These are phyloP conservation scores for Pythium angustatum DNA, from an alignment of 352 stramenopile genomes.

Conservation along the genomic window DNA sequence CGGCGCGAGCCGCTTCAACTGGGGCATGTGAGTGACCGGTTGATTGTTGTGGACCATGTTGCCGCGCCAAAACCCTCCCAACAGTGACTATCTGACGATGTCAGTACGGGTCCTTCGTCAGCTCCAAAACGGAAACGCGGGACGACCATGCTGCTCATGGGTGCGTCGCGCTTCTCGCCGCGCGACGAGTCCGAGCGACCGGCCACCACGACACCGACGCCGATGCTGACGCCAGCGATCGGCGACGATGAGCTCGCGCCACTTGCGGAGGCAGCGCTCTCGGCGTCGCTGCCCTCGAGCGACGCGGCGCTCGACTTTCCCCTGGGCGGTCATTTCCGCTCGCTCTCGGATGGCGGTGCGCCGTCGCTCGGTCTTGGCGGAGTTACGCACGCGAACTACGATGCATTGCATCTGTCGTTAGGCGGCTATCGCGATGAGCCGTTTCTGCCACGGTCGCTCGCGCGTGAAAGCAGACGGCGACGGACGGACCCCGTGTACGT, in stretches of 20 bases:
- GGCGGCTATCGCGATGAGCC: conserved; percentile 12
- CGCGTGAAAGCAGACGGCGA: conserved; percentile 8
- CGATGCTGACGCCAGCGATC: conserved; percentile 2
- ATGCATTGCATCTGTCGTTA: conserved; percentile 13
- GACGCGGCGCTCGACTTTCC: conserved; percentile 7
- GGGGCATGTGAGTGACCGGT: too few relatives aligned
- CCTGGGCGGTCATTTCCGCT: conserved; percentile 9
- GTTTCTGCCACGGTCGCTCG: conserved; percentile 5
- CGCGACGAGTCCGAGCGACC: conserved; percentile 17
- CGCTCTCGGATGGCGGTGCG: conserved; percentile 19
- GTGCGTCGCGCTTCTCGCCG: conserved; percentile 8
- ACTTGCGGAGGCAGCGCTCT: conserved; percentile 5
- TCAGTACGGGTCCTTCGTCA: too few relatives aligned
- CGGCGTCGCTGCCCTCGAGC: background rate
- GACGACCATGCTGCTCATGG: conserved; percentile 9
- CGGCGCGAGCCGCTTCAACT: conserved; percentile 35
- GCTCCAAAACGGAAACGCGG: conserved; percentile 1
- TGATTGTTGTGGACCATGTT: too few relatives aligned
- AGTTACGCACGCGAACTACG: conserved; percentile 3
- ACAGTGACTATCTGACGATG: too few relatives aligned
- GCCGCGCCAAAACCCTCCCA: conserved; percentile 22
- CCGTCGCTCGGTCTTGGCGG: conserved; percentile 2
- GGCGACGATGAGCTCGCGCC: conserved; percentile 29
- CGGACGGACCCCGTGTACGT: conserved; percentile 16
- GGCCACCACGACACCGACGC: background rate